phyloP scores from a whole-genome alignment of 345 rosid species.

The Noccaea caerulescens region DNA sequence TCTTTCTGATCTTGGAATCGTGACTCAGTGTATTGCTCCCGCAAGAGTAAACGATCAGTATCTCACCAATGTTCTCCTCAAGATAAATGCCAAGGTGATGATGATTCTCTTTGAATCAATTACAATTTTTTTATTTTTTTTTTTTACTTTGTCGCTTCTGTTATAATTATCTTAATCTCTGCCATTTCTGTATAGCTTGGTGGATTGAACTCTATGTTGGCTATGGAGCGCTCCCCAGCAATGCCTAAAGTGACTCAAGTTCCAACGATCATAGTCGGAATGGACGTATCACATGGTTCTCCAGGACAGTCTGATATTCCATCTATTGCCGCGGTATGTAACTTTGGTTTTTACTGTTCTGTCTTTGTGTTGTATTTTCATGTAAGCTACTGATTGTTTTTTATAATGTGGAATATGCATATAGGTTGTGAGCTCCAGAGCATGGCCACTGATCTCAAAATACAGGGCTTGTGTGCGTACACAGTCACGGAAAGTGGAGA shows the following conservation, averaged over 20 bases:
- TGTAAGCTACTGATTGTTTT: not conserved
- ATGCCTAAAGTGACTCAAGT: slow-evolving; percentile 70
- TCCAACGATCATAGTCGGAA: slow-evolving; percentile 90
- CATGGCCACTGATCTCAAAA: slow-evolving; percentile 86
- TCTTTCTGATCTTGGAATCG: slow-evolving; percentile 79
- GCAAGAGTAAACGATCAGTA: slow-evolving; percentile 76
- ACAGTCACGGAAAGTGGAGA: slow-evolving; percentile 82
- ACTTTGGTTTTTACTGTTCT: not conserved
- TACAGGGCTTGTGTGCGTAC: slow-evolving; percentile 90
- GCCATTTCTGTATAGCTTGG: slow-evolving; percentile 47
- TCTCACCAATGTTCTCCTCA: slow-evolving; percentile 82
- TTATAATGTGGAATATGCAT: not conserved
- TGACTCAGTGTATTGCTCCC: slow-evolving; percentile 95
- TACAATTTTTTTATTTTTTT: too few relatives aligned
- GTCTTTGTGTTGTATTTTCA: slow-evolving; percentile 8
- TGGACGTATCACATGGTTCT: slow-evolving; percentile 98
- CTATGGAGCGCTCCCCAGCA: slow-evolving; percentile 67
- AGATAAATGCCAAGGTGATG: slow-evolving; percentile 90
- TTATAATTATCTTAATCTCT: too few relatives aligned
- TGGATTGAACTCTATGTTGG: slow-evolving; percentile 75
- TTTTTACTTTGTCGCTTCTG: too few relatives aligned
- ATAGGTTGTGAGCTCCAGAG: slow-evolving; percentile 79
- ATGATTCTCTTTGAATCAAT: too few relatives aligned
- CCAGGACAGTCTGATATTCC: slow-evolving; percentile 88
- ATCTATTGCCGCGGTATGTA: slow-evolving; percentile 85